Evolutionary conservation across 73 alveolate genomes (phyloP).

Genomic region (Diophrys appendiculata): DNA sequence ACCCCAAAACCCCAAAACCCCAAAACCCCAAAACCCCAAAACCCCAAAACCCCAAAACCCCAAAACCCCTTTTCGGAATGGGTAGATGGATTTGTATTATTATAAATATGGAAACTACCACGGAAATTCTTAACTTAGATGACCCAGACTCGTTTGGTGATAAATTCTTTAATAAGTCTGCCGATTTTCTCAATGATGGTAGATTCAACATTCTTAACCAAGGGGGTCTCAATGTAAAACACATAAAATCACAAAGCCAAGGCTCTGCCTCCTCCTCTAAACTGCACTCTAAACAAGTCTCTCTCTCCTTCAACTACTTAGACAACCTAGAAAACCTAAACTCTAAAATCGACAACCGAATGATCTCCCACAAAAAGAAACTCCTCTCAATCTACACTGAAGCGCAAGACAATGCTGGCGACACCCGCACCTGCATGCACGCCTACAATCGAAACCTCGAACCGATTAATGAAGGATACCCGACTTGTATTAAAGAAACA

Average conservation of each 20-base stretch:
- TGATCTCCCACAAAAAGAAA: not conserved
- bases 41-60: too few relatives aligned
- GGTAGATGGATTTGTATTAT: too few relatives aligned
- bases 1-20: too few relatives aligned
- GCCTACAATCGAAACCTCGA: slow-evolving; percentile 13
- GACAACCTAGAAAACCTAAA: not conserved
- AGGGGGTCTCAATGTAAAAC: too few relatives aligned
- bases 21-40: too few relatives aligned
- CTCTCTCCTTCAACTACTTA: not conserved
- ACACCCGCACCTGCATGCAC: not conserved
- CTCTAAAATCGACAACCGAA: not conserved
- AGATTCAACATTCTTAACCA: too few relatives aligned
- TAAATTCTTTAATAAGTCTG: not conserved
- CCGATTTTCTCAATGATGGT: not conserved
- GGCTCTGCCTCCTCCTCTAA: not conserved
- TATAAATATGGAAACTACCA: too few relatives aligned
- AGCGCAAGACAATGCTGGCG: not conserved
- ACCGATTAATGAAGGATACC: slow-evolving; percentile 6
- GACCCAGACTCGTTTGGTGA: not conserved
- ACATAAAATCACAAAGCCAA: not conserved
- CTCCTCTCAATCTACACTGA: not conserved
- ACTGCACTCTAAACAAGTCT: too few relatives aligned
- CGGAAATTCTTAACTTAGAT: not conserved
- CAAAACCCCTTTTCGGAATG: too few relatives aligned
- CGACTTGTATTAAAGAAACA: not conserved